Evolutionary conservation across 352 stramenopile species (phyloP).

Genomic region (Pythium guiyangense): DNA sequence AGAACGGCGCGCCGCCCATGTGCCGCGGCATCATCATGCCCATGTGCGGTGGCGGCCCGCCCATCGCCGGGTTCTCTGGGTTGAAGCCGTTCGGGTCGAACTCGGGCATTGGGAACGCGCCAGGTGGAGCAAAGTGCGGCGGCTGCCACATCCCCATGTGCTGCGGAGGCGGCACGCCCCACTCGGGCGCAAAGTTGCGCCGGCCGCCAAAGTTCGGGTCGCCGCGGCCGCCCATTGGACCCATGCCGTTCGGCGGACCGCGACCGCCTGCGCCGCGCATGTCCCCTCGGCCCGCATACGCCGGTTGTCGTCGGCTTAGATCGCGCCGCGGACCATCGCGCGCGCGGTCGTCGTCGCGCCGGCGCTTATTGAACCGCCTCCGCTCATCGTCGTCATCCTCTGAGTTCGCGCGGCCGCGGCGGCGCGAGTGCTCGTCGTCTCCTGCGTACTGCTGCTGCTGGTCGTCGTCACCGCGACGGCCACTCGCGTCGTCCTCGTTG

Average conservation of each 20-base stretch:
- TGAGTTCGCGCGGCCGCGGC: constrained; percentile 27
- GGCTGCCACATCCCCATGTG: constrained; percentile 63
- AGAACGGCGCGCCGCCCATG: constrained; percentile 55
- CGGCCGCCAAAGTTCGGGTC: constrained; percentile 31
- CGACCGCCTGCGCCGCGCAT: constrained; percentile 22
- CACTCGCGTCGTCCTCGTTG: constrained; percentile 21
- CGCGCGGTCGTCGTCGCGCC: constrained; percentile 46
- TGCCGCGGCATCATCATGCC: constrained; percentile 64
- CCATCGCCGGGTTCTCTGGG: constrained; percentile 56
- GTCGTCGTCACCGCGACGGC: neutral
- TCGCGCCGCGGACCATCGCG: constrained; percentile 20
- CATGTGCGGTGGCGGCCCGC: constrained; percentile 38
- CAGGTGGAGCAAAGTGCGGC: constrained; percentile 33
- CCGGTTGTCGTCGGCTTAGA: constrained; percentile 11
- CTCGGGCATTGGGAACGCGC: constrained; percentile 44
- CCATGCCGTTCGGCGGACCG: neutral
- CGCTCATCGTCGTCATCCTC: constrained; percentile 58
- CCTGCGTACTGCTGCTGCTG: constrained; percentile 12
- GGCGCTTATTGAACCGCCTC: constrained; percentile 47
- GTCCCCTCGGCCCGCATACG: constrained; percentile 20
- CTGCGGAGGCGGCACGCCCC: constrained; percentile 56
- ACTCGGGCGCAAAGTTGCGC: constrained; percentile 61
- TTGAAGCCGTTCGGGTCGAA: constrained; percentile 73
- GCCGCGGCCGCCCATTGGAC: constrained; percentile 12
- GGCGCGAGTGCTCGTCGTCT: constrained; percentile 25